Evolutionary conservation across 805 yeast species (phyloP).

Genomic region (Cyberlindnera euphorbiae): DNA sequence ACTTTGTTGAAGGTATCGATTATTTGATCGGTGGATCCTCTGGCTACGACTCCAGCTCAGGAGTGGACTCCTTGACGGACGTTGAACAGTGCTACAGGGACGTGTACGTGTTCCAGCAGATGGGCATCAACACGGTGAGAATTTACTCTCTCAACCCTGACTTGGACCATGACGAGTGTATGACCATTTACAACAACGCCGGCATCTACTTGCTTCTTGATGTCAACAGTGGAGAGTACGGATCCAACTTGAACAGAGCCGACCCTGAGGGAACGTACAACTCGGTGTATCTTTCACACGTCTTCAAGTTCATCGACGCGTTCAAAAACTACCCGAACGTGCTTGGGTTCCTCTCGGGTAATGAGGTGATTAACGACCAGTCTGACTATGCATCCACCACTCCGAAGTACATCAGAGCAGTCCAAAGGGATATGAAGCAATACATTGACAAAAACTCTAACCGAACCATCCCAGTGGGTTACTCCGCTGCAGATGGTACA

Average conservation of each 20-base stretch:
- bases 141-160: slow-evolving; percentile 82
- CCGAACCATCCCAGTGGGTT: slow-evolving; percentile 89
- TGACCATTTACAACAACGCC: slow-evolving; percentile 83
- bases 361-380: slow-evolving; percentile 84
- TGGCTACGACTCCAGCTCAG: slow-evolving; percentile 28
- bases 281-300: slow-evolving; percentile 63
- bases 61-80: slow-evolving; percentile 67
- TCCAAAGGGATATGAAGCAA: slow-evolving; percentile 86
- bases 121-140: slow-evolving; percentile 82
- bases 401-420: slow-evolving; percentile 83
- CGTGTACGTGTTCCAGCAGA: slow-evolving; percentile 67
- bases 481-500: slow-evolving; percentile 85
- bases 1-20: slow-evolving; percentile 81
- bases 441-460: slow-evolving; percentile 65
- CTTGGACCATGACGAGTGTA: slow-evolving; percentile 83
- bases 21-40: slow-evolving; percentile 95
- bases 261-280: slow-evolving; percentile 71
- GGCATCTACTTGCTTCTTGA: slow-evolving; percentile 88
- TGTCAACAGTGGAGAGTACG: slow-evolving; percentile 68
- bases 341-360: slow-evolving; percentile 86
- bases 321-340: slow-evolving; percentile 82
- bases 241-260: slow-evolving; percentile 67
- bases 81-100: slow-evolving; percentile 73
- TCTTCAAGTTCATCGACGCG: slow-evolving; percentile 79
- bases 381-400: slow-evolving; percentile 51